These are phyloP conservation scores for Ambrosiella beaveri DNA, from an alignment of 2,329 filamentous ascomycete genomes.

Conservation along the genomic window DNA sequence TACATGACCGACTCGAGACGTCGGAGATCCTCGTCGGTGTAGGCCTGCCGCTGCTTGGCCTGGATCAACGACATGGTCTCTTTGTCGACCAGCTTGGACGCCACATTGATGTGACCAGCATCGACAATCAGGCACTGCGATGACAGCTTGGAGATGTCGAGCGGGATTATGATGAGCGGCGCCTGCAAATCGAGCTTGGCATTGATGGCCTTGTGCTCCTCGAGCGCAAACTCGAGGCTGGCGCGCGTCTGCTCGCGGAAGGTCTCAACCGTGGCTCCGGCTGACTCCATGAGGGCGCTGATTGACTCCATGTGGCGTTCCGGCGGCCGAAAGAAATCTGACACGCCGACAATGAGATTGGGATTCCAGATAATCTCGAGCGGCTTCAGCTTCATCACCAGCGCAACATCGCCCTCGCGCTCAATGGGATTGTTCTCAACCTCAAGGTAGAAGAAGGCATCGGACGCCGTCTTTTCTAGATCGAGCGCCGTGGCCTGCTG, in stretches of 20 bases:
- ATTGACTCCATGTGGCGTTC: constrained; percentile 98
- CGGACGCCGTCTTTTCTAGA: constrained; percentile 20
- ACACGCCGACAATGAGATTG: constrained; percentile 74
- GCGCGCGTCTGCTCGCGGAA: constrained; percentile 89
- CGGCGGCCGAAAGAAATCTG: constrained; percentile 89
- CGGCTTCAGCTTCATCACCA: constrained; percentile 83
- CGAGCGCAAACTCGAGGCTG: constrained; percentile 84
- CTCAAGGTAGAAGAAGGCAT: constrained; percentile 81
- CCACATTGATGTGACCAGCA: constrained; percentile 87
- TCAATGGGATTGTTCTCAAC: constrained; percentile 93
- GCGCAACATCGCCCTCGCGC: constrained; percentile 72
- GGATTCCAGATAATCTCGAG: constrained; percentile 98
- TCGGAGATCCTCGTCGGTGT: constrained; percentile 76
- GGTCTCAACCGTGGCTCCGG: constrained; percentile 87
- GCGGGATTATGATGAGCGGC: constrained; percentile 87
- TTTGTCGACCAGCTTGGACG: constrained; percentile 84
- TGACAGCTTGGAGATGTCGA: constrained; percentile 66
- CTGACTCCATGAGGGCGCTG: constrained; percentile 82
- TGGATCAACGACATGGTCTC: constrained; percentile 81
- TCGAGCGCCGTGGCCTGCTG: not conserved
- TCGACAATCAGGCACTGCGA: constrained; percentile 87
- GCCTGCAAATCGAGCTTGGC: constrained; percentile 90
- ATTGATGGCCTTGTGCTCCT: constrained; percentile 97
- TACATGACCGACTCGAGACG: constrained; percentile 89
- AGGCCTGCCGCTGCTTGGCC: constrained; percentile 71